A percentile compares a stretch with the other conserved stretches of the same genome.
Conservation (phyloP, 345 rosid species). For the Rhizophora mangle region DNA sequence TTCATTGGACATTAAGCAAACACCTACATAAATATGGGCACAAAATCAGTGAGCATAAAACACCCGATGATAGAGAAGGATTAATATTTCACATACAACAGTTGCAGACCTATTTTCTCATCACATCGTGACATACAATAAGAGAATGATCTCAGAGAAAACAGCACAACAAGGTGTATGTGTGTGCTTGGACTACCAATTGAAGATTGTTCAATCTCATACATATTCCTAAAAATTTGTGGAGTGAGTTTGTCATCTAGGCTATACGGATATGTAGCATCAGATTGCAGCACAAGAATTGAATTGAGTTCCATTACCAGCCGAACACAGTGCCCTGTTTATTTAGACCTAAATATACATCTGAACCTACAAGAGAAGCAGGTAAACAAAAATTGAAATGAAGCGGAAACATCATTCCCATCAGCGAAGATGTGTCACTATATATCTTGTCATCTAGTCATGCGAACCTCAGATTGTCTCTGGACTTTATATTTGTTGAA, state of each 20-base stretch:
- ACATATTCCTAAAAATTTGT: too few species aligned
- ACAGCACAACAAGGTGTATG: too few species aligned
- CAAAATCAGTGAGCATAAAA: background rate
- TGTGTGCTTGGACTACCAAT: too few species aligned
- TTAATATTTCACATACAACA: background rate
- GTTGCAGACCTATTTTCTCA: background rate
- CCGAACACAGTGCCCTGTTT: too few species aligned
- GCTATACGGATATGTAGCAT: too few species aligned
- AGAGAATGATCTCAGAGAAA: too few species aligned
- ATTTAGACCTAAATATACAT: background rate
- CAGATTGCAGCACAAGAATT: too few species aligned
- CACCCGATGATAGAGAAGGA: background rate
- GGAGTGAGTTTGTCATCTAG: too few species aligned
- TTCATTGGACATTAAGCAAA: conserved; percentile 94
- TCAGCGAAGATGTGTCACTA: background rate
- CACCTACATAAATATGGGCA: conserved; percentile 46
- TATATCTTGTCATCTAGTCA: background rate
- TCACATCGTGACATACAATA: too few species aligned
- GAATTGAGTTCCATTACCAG: too few species aligned
- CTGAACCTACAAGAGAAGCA: background rate
- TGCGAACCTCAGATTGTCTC: background rate
- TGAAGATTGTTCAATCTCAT: too few species aligned
- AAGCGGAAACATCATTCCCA: background rate
- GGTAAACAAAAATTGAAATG: background rate
- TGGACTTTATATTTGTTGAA: too few species aligned